Evolutionary conservation across 1,139 yeast species (phyloP), one percentile per base, ranked within the genome.

Genomic region (Keqinozyma sinolaborantium): DNA sequence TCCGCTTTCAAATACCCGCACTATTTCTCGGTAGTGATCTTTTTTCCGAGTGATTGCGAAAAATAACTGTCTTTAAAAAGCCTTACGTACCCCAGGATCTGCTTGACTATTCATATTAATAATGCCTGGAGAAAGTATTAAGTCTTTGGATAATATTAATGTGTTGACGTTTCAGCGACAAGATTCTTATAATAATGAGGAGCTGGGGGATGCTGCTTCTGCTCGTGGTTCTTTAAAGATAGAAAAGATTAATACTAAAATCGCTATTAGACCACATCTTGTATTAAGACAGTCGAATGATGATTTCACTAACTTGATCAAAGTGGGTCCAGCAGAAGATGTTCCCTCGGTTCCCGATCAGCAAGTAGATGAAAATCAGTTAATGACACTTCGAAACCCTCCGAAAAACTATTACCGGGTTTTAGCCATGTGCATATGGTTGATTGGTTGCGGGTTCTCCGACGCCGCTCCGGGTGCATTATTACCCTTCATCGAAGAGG

Each of bases 381-480:
- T 37, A n/a, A 49, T 53, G 56, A 42, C 58, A 3, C 31, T 49
- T 4, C 30, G 32, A 4, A 63, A 70, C 38, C 77, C 80, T 0
- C 63, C 70, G n/a, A 56, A 45, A 29, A 74, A 73, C 41, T 37
- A 45, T 24, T 64, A 63, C 58, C 53, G 82, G 33, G 52, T 74
- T 9, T 32, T 58, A 3, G 57, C 73, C 4, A 44, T 60, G n/a
- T 54, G 68, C 23, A n/a, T 51, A 5, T 75, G 77, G 74, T 48
- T 58, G 8, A 48, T 68, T 25, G 41, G 58, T 4, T 33, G 41
- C 25, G 74, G 74, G 0, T 54, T 63, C 32, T 51, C 59, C 26
- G 76, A 70, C 45, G 72, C 73, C 11, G 64, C 73, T 0, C 66
- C 74, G 1, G 77, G 77, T 27, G 73, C 73, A 2, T 43, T 70